Base-by-base conservation (phyloP, 208 protist genomes). In the Leishmania turanica region DNA sequence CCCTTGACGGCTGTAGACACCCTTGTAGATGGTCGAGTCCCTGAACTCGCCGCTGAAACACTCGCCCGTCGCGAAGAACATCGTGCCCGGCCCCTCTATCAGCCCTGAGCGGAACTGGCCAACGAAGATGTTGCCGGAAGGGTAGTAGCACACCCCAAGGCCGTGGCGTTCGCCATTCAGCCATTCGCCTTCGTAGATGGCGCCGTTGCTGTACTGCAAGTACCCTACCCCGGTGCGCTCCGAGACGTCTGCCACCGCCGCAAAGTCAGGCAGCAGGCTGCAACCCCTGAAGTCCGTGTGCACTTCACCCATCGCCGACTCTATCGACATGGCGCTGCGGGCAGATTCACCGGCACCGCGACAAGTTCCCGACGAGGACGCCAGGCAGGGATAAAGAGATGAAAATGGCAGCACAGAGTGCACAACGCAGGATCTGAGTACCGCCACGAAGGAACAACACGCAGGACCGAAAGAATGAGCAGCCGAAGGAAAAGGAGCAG, bases 41-140 rank as follows among this genome's bases (percentile, higher is more conserved):
- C 86, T 65, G 42, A 94, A 89, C 74, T 79, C 79, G 54, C 90
- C 93, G 42, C 77, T 81, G 68, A 96, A 95, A 62, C 88, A 89
- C 56, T 87, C 88, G 27, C 93, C 91, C 47, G 79, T 87, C 17
- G 85, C 71, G 62, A 90, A 89, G 72, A 96, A 85, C 75, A 93
- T 88, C 42, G 88, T 91, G 24, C 91, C 93, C 11, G 78, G 62
- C 3, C 93, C 93, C 24, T 93, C 87, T 69, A 93, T 91, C 53
- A 83, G 47, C 1, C 93, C 93, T 5, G 75, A 40, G 37, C 54
- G 62, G 49, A 94, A 96, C 66, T 89, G 77, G 0, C 93, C 93
- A 0, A 91, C 84, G 71, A 86, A 94, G 40, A 96, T 89, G 77
- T 90, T 89, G 49, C 93, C 91, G 31, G 90, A 93, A 1, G 84